Evolutionary conservation across 2,329 filamentous ascomycete genomes (phyloP).

Genomic region (Diaporthe vaccinii): DNA sequence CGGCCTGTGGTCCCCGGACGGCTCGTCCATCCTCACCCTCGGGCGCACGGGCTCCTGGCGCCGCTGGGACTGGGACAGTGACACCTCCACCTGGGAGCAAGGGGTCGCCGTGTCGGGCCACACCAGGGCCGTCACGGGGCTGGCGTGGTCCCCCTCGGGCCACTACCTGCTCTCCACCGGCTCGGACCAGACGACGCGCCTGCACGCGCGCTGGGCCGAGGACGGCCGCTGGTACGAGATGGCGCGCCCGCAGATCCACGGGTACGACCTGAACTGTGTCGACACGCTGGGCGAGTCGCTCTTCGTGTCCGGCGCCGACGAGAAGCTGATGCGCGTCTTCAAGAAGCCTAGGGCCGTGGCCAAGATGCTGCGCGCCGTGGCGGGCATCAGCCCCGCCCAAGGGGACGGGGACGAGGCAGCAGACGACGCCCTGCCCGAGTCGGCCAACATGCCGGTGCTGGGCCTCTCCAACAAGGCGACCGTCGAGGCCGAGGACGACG

Average conservation of each 20-base stretch:
- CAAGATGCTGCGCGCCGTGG: constrained; percentile 76
- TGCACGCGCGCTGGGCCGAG: constrained; percentile 84
- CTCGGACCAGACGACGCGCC: constrained; percentile 90
- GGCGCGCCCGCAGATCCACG: constrained; percentile 95
- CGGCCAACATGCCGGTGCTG: constrained; percentile 93
- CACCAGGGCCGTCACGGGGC: constrained; percentile 82
- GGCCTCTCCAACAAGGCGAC: constrained; percentile 97
- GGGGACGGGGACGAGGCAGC: constrained; percentile 48
- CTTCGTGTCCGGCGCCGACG: constrained; percentile 95
- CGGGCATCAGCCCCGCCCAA: constrained; percentile 65
- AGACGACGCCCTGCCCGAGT: constrained; percentile 76
- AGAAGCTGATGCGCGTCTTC: constrained; percentile 98
- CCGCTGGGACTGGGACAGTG: constrained; percentile 79
- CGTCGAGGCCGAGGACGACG: constrained; percentile 62
- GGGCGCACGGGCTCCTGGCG: constrained; percentile 96
- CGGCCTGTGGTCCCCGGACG: constrained; percentile 89
- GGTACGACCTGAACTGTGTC: constrained; percentile 97
- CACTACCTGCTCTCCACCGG: constrained; percentile 90
- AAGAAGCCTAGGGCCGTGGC: constrained; percentile 89
- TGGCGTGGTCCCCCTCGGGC: constrained; percentile 86
- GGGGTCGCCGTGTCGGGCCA: constrained; percentile 86
- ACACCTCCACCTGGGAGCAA: constrained; percentile 84
- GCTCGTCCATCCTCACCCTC: constrained; percentile 81
- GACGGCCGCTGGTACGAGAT: constrained; percentile 90
- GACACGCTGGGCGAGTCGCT: constrained; percentile 78